These are phyloP conservation scores for Hygrocybe punicea DNA, from an alignment of 768 basidiomycete species.

Conservation along the genomic window DNA sequence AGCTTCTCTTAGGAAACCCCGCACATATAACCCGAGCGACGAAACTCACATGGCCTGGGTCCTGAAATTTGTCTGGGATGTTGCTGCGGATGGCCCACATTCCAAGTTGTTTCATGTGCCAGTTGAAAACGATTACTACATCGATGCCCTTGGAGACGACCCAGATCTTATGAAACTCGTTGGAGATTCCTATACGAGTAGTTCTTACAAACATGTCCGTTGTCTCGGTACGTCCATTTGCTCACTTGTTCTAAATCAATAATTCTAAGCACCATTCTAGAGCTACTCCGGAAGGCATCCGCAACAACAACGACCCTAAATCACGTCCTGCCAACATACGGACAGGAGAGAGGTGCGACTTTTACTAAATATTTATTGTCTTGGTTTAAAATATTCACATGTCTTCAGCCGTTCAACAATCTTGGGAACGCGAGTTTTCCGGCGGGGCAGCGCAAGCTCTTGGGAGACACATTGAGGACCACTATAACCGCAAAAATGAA, in stretches of 20 bases:
- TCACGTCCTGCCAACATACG: no score
- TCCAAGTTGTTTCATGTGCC: background rate
- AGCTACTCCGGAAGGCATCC: background rate
- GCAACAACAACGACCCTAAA: background rate
- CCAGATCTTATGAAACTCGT: background rate
- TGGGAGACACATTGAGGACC: background rate
- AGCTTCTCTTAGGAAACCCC: background rate
- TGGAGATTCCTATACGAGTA: background rate
- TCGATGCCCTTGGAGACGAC: background rate
- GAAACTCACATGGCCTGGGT: background rate
- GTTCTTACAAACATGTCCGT: background rate
- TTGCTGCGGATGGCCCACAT: background rate
- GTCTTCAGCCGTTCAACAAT: background rate
- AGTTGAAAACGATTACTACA: background rate
- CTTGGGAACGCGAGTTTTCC: background rate
- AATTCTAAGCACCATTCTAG: background rate
- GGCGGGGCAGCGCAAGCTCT: background rate
- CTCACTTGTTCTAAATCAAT: background rate
- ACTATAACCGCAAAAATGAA: background rate
- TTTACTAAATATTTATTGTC: no score
- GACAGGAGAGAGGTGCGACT: no score
- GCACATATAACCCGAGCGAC: background rate
- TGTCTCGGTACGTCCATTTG: background rate
- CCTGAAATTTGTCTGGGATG: no score
- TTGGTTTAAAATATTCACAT: no score